Evolutionary conservation across 2,329 filamentous ascomycete species (phyloP), one percentile per base, ranked within the genome.

Genomic region (Geosmithia putterillii): DNA sequence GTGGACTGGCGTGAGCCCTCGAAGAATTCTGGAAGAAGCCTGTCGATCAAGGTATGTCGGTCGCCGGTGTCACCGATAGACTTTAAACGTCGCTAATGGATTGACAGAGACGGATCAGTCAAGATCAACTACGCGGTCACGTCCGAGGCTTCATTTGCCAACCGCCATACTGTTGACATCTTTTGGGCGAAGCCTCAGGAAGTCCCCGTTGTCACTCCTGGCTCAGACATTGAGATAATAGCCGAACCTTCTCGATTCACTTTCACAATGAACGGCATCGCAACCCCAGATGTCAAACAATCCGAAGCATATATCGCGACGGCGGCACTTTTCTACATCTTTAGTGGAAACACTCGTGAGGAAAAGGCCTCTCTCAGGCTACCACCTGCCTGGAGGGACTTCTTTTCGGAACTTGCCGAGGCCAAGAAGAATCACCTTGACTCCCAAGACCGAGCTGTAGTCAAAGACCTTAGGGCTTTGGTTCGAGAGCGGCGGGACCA

Each of bases 271-370:
- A 70, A 65, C 4, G 71, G 73, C 0, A 62, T 94, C 38, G 83
- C 87, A 10, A 83, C 87, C 0, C 78, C 87, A 0, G 83, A 87
- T 43, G 52, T 70, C 12, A 79, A 81, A 49, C 89, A 98, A 57
- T 94, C 92, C 6, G 89, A 96, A 59, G 81, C 82, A 1, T 96
- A 82, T 52, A 74, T 92, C 37, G 85, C 88, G 6, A 94, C 88
- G 0, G 71, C 78, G 12, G 86, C 84, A 2, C 65, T 98, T 2
- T 95, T 94, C 57, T 73, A 85, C 36, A 70, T 94, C 1, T 95
- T 88, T 50, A 78, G 79, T 2, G 73, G 76, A n/a, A 85, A 80
- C 15, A 63, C 76, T 0, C 92, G 86, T 52, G 90, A 96, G 54
- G 87, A 94, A 49, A 96, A 94, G 58, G 76, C 86, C 2, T 83